A percentile compares a stretch with the other conserved stretches of the same genome.
These are phyloP conservation scores for Spergularia marina DNA, from an alignment of 148 eudicot species.

Conservation along the genomic window DNA sequence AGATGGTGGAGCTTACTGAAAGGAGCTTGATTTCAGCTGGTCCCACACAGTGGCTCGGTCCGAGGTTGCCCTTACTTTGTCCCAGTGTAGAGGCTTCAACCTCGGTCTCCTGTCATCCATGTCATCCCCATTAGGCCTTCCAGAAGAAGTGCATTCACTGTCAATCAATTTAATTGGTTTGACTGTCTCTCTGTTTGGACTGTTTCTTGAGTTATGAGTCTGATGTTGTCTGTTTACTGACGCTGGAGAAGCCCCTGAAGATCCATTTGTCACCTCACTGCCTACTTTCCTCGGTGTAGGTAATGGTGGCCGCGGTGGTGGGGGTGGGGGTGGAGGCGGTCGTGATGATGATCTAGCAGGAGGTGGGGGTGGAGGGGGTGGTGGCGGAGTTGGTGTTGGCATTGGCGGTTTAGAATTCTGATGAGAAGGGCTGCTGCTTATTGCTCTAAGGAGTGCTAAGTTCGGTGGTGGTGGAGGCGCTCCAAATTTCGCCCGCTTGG, in stretches of 20 bases:
- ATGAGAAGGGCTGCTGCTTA: constrained; percentile 37
- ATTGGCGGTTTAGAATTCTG: constrained; percentile 32
- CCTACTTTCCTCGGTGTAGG: constrained; percentile 28
- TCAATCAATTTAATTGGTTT: constrained; percentile 32
- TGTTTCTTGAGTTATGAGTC: constrained; percentile 28
- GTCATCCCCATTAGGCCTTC: constrained; percentile 53
- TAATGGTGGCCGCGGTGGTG: constrained; percentile 33
- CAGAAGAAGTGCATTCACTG: constrained; percentile 39
- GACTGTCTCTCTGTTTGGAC: constrained; percentile 30
- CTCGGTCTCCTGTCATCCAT: constrained; percentile 60
- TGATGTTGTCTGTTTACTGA: constrained; percentile 24
- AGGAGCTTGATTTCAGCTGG: constrained; percentile 86
- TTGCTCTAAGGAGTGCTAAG: constrained; percentile 51
- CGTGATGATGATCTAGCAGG: constrained; percentile 40
- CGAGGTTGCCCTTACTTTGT: constrained; percentile 85
- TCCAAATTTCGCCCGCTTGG: constrained; percentile 53
- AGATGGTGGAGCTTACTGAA: constrained; percentile 57
- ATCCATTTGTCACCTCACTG: constrained; percentile 20
- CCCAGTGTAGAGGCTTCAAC: constrained; percentile 93
- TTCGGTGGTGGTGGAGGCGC: constrained; percentile 68
- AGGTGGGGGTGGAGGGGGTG: constrained; percentile 34
- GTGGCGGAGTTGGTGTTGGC: constrained; percentile 31
- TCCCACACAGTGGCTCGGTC: constrained; percentile 93
- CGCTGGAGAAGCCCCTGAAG: constrained; percentile 30
- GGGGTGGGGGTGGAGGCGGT: constrained; percentile 42